phyloP scores from a whole-genome alignment of 371 early-diverging fungal genomes.

The Mortierella sp. region DNA sequence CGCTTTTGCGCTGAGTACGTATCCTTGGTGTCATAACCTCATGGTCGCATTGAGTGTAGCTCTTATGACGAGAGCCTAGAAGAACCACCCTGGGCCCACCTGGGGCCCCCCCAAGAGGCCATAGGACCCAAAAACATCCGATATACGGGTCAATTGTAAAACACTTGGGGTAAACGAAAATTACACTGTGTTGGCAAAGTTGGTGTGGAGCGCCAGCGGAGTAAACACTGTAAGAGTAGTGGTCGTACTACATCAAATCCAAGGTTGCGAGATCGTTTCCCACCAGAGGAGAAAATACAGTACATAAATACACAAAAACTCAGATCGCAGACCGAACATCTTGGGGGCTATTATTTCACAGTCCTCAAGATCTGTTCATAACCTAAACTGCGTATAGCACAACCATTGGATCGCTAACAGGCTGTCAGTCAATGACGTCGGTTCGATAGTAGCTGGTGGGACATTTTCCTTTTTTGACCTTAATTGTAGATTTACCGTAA shows the following conservation, averaged over 20 bases:
- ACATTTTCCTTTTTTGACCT: slow-evolving; percentile 7
- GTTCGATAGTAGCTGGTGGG: slow-evolving; percentile 26
- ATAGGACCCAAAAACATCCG: background rate
- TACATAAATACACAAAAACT: background rate
- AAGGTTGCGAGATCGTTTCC: slow-evolving; percentile 4
- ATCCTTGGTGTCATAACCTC: too few species aligned
- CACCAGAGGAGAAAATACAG: background rate
- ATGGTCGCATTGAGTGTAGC: too few species aligned
- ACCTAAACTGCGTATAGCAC: slow-evolving; percentile 21
- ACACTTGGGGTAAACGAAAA: background rate
- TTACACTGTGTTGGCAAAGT: background rate
- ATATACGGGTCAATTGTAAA: background rate
- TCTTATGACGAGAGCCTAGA: too few species aligned
- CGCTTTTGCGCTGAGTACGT: too few species aligned
- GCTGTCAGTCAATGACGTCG: slow-evolving; percentile 23
- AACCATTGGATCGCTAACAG: slow-evolving; percentile 30
- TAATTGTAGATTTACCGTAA: too few species aligned
- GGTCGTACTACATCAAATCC: background rate
- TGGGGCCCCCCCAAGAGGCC: too few species aligned
- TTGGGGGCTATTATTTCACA: background rate
- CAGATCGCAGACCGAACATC: slow-evolving; percentile 25
- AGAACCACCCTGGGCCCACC: too few species aligned
- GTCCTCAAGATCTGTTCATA: slow-evolving; percentile 13
- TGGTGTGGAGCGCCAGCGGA: background rate
- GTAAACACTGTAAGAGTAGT: background rate